Percentiles rank a stretch among this genome's conserved stretches.
These are phyloP conservation scores for Leccinellum luteum DNA, from an alignment of 768 basidiomycete genomes.

Conservation along the genomic window DNA sequence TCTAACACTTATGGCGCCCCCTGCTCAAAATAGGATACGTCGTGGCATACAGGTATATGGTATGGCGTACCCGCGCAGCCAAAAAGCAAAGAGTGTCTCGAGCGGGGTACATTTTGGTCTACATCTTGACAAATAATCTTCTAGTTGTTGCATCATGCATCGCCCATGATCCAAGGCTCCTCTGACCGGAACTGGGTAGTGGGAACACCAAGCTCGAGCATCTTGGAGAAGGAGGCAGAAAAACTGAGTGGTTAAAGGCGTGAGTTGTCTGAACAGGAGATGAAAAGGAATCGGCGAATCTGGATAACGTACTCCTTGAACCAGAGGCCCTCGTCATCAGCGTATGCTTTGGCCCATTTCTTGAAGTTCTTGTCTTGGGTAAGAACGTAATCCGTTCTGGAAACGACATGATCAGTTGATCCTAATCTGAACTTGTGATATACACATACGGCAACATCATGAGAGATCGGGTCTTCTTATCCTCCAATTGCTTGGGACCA, in stretches of 20 bases:
- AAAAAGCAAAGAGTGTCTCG: background rate
- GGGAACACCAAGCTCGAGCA: slow-evolving; percentile 95
- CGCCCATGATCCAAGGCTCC: slow-evolving; percentile 71
- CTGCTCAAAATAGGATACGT: background rate
- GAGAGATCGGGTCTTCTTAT: slow-evolving; percentile 81
- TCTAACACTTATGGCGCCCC: background rate
- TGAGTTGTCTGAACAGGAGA: background rate
- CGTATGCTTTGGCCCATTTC: slow-evolving; percentile 84
- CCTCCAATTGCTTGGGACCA: slow-evolving; percentile 91
- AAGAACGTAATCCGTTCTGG: slow-evolving; percentile 83
- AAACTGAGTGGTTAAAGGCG: slow-evolving; percentile 55
- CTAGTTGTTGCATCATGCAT: slow-evolving; percentile 30
- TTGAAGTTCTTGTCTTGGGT: slow-evolving; percentile 90
- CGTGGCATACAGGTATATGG: background rate
- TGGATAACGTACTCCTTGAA: slow-evolving; percentile 79
- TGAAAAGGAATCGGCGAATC: background rate
- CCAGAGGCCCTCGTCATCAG: slow-evolving; percentile 79
- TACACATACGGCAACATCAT: slow-evolving; percentile 92
- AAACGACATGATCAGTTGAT: background rate
- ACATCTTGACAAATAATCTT: background rate
- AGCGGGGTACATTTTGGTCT: background rate
- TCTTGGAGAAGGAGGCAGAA: slow-evolving; percentile 67
- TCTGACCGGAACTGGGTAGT: slow-evolving; percentile 65
- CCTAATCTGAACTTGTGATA: background rate
- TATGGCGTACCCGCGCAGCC: background rate